Base-by-base conservation (phyloP, 164 flowering plant species). In the Tinospora cordifolia region DNA sequence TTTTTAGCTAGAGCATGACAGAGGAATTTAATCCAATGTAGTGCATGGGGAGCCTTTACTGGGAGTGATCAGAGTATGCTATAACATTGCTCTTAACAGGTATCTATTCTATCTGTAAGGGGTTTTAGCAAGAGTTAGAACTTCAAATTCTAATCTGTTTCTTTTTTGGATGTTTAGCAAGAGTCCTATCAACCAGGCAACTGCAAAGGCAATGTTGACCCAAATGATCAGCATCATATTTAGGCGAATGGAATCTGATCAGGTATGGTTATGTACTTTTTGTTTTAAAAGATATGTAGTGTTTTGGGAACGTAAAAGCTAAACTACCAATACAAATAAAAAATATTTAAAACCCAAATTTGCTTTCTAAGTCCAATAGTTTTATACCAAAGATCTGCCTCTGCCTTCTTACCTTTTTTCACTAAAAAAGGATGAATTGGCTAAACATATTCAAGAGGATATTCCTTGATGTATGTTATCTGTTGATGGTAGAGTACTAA, bases 21-120 rank as follows among this genome's bases (percentile, higher is more conserved):
- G 22, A 22, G 26, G 12, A 7, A 41, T 24, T 26, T 66, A 19
- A 40, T 66, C 19, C 21, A 63, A 24, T 80, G 82, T 89, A 95
- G 99, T 92, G 54, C 99, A 95, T 77, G 99, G 98, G 57, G 98
- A 92, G 73, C 86, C 94, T 70, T 84, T 95, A 86, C 84, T 95
- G 15, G 93, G 89, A 74, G 97, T 91, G 51, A 92, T 92, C 76
- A 85, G 96, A 78, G 81, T 95, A 46, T 95, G 99, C 84, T 95
- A 88, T 74, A 88, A 90, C 72, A 91, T 95, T 79, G 96, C 99
- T 69, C 90, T 92, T 40, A 87, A 90, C 79, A 90, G 99, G 99
- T 95, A 79, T 25, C 17, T 54, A 22, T 26, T 24, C 17, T 15
- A 62, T 68, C 27, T 13, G 24, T 67, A 15, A 21, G 67, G 0